Evolutionary conservation across 257 asterid species (phyloP), one percentile per base, ranked within the genome.

Genomic region (Anisodus tanguticus): DNA sequence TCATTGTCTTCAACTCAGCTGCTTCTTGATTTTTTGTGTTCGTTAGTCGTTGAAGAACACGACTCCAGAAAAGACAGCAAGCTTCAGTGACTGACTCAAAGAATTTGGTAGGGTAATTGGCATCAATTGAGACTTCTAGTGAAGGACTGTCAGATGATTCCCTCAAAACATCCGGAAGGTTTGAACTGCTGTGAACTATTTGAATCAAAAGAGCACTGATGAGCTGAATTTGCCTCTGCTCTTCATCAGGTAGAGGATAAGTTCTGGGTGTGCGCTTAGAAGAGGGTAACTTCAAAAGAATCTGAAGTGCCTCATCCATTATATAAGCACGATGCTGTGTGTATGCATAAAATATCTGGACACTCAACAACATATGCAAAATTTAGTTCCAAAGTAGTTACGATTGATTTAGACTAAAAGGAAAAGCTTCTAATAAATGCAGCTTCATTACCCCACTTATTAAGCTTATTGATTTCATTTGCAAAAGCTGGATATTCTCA

Each of bases 1-100:
- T 93, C 85, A 97, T 88, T 83, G 92, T 79, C 95, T 97, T 97
- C 89, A 91, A 83, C 83, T 97, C 99, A 84, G 98, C 91, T 10
- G 97, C 93, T 83, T 97, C 99, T 87, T 97, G 98, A 86, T 87
- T 91, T 87, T 97, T 97, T 49, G 94, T 87, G 86, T 93, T 94
- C 53, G 99, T 86, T 84, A 93, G 90, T 72, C 99, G 91, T 92
- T 97, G 94, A 88, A 97, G 98, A 88, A 95, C 95, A 89, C 98
- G 94, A 87, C 96, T 97, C 99, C 99, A 97, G 89, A 97, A 97
- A 83, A 95, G 97, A 88, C 97, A 93, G 91, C 99, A 95, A 45
- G 98, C 92, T 17, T 97, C 99, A 9, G 97, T 95, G 77, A 95
- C 90, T 82, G 98, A 93, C 86, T 95, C 98, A 57, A 88, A 94